A percentile compares a stretch with the other conserved stretches of the same genome.
Evolutionary conservation across 2,329 filamentous ascomycete species (phyloP).

Genomic region (Calonectria hongkongensis): DNA sequence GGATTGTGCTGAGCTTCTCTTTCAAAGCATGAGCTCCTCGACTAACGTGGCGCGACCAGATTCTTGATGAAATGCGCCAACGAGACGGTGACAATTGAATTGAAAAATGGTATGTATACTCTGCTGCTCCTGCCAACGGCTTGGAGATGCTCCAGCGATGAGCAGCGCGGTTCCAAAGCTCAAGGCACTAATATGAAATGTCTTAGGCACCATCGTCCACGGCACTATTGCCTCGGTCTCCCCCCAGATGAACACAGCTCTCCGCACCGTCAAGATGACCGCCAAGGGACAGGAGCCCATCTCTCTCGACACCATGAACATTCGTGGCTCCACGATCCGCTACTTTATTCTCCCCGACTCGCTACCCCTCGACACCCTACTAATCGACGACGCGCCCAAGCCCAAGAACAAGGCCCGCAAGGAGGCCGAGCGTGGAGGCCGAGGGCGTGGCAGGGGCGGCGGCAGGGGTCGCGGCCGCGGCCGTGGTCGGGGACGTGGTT

Average conservation of each 20-base stretch:
- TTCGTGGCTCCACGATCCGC: conserved; percentile 95
- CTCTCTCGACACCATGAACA: conserved; percentile 94
- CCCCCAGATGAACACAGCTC: conserved; percentile 98
- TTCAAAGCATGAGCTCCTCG: conserved; percentile 45
- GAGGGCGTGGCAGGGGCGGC: conserved; percentile 71
- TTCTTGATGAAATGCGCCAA: conserved; percentile 99
- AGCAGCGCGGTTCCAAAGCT: neutral
- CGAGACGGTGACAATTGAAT: conserved; percentile 97
- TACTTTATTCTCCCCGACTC: conserved; percentile 98
- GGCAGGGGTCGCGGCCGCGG: conserved; percentile 73
- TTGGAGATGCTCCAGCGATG: neutral
- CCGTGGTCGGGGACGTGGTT: conserved; percentile 62
- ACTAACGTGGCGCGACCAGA: conserved; percentile 69
- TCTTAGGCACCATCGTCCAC: conserved; percentile 91
- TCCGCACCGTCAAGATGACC: conserved; percentile 98
- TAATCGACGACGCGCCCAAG: conserved; percentile 97
- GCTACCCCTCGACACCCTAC: conserved; percentile 92
- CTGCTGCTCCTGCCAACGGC: neutral
- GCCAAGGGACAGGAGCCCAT: conserved; percentile 90
- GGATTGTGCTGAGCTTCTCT: conserved; percentile 48
- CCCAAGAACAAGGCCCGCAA: conserved; percentile 99
- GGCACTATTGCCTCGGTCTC: conserved; percentile 98
- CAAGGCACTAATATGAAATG: conserved; percentile 39
- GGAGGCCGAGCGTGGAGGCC: conserved; percentile 80
- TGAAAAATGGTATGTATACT: conserved; percentile 89